phyloP scores from a whole-genome alignment of 371 early-diverging fungal species.

The Mucor plumbeus region DNA sequence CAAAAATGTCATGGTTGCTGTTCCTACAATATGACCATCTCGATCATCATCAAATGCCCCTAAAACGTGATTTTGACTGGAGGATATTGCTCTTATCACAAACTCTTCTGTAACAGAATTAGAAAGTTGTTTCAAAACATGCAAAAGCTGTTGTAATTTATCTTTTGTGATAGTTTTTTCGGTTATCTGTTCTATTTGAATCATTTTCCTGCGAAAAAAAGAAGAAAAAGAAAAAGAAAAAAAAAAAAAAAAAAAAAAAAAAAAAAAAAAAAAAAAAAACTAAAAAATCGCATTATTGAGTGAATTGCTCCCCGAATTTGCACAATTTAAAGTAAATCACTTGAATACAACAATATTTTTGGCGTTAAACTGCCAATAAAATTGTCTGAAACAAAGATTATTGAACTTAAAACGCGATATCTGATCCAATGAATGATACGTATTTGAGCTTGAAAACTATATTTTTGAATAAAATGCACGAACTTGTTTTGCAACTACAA shows the following conservation, averaged over 20 bases:
- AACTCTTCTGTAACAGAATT: slow-evolving; percentile 12
- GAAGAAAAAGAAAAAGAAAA: not conserved
- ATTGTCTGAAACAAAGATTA: too few species aligned
- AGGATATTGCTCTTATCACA: slow-evolving; percentile 25
- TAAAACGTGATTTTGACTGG: slow-evolving; percentile 30
- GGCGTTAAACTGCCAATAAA: too few species aligned
- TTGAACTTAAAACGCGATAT: too few species aligned
- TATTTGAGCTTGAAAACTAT: too few species aligned
- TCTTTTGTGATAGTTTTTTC: slow-evolving; percentile 10
- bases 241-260: not conserved
- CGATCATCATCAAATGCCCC: slow-evolving; percentile 20
- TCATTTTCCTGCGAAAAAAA: not conserved
- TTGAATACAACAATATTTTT: too few species aligned
- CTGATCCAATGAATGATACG: too few species aligned
- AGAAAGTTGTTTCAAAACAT: slow-evolving; percentile 30
- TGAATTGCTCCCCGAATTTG: not conserved
- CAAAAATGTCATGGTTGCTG: slow-evolving; percentile 33
- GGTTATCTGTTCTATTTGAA: slow-evolving; percentile 10
- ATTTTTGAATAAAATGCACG: too few species aligned
- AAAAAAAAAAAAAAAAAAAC: not conserved
- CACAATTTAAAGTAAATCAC: not conserved
- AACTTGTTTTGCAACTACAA: too few species aligned
- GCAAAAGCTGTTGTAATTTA: slow-evolving; percentile 4
- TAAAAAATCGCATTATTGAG: not conserved
- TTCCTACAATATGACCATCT: slow-evolving; percentile 32